phyloP scores from a whole-genome alignment of 495 filamentous ascomycete genomes.

The Aspergillus haitiensis region DNA sequence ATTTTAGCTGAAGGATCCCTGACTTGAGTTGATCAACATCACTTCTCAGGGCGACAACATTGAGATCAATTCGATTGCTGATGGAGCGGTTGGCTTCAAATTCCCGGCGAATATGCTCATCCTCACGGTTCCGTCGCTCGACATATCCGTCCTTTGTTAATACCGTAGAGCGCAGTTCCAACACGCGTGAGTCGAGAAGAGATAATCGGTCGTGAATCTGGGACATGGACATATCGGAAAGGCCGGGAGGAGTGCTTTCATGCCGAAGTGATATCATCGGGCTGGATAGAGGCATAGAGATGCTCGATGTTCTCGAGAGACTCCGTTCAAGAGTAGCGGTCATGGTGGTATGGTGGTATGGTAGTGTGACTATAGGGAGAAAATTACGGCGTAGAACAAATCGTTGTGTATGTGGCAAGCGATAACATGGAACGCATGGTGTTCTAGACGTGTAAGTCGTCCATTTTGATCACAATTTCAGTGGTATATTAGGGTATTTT shows the following conservation, averaged over 20 bases:
- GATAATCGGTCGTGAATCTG: constrained; percentile 43
- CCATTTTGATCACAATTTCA: constrained; percentile 26
- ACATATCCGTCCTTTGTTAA: constrained; percentile 44
- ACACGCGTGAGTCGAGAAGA: constrained; percentile 39
- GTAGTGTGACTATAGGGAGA: background rate
- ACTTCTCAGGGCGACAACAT: constrained; percentile 39
- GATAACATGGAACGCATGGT: background rate
- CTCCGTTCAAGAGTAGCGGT: constrained; percentile 43
- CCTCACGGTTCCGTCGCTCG: constrained; percentile 46
- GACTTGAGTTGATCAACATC: constrained; percentile 44
- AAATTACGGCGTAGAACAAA: background rate
- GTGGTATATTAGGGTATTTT: background rate
- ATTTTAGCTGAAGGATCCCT: constrained; percentile 38
- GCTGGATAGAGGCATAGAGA: constrained; percentile 43
- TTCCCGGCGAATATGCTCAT: constrained; percentile 44
- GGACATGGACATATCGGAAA: constrained; percentile 36
- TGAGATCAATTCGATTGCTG: constrained; percentile 42
- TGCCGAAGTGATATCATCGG: constrained; percentile 38
- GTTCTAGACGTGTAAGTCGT: constrained; percentile 8
- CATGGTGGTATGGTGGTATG: constrained; percentile 31
- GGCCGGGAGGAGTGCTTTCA: constrained; percentile 36
- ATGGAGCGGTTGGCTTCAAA: constrained; percentile 40
- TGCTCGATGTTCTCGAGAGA: constrained; percentile 42
- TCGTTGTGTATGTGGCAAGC: background rate
- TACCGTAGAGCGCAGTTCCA: constrained; percentile 40